Conservation (phyloP, 2,329 filamentous ascomycete species). For the Bertia moriformis region DNA sequence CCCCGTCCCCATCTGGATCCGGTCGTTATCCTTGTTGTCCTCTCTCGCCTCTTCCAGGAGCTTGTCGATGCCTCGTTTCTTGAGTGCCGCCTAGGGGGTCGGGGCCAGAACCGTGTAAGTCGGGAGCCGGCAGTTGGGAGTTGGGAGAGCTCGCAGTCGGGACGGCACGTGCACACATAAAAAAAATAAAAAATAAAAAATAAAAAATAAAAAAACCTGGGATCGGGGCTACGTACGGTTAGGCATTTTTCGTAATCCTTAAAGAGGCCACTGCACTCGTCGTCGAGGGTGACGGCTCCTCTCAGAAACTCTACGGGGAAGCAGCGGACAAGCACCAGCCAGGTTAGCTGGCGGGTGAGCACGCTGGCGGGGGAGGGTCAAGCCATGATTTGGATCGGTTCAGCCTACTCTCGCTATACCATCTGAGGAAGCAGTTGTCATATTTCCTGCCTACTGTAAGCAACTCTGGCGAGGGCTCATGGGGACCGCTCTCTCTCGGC, state of each 20-base stretch:
- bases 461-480: no score
- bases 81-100: background rate
- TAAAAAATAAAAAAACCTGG: no score
- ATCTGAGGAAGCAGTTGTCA: background rate
- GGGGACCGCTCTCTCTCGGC: no score
- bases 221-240: no score
- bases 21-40: background rate
- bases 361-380: no score
- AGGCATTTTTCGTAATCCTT: background rate
- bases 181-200: no score
- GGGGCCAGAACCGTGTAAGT: no score
- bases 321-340: background rate
- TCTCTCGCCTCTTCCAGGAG: background rate
- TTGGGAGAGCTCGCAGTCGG: no score
- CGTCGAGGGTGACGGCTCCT: background rate
- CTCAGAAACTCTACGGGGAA: background rate
- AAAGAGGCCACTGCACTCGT: background rate
- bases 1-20: background rate
- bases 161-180: no score
- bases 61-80: background rate
- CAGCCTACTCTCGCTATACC: slow-evolving; percentile 1
- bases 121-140: background rate
- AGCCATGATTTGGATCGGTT: no score
- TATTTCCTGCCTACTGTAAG: background rate
- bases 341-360: background rate